These are phyloP conservation scores for Aspergillus ellipticus DNA, from an alignment of 495 filamentous ascomycete species.

Conservation along the genomic window DNA sequence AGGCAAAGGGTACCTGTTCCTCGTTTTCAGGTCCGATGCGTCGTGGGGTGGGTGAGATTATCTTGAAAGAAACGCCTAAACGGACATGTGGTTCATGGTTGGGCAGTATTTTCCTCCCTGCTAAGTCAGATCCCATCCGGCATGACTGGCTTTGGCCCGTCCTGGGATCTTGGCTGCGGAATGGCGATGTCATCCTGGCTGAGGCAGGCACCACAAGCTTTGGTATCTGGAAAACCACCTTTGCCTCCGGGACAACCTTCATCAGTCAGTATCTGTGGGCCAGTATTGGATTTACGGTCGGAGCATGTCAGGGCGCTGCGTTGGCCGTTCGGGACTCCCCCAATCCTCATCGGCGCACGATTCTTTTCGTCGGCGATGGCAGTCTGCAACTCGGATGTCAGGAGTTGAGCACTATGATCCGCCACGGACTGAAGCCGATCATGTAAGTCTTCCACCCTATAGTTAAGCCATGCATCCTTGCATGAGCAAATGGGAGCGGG, in stretches of 20 bases:
- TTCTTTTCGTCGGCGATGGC: background rate
- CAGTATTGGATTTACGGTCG: conserved; percentile 43
- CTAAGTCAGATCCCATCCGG: conserved; percentile 3
- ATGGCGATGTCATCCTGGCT: conserved; percentile 30
- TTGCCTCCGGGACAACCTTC: conserved; percentile 23
- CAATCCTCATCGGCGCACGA: conserved; percentile 2
- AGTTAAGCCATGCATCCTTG: too few relatives aligned
- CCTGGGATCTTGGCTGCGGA: conserved; percentile 24
- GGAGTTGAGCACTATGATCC: conserved; percentile 70
- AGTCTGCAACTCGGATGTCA: background rate
- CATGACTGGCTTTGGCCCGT: conserved; percentile 14
- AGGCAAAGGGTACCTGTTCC: background rate
- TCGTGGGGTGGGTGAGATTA: too few relatives aligned
- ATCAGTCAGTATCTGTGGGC: conserved; percentile 34
- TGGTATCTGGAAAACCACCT: conserved; percentile 20
- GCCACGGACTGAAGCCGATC: too few relatives aligned
- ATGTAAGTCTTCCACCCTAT: too few relatives aligned
- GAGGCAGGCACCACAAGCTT: conserved; percentile 34
- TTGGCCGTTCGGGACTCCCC: conserved; percentile 21
- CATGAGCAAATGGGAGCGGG: conserved; percentile 30
- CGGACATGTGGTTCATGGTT: background rate
- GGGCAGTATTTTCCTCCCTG: background rate
- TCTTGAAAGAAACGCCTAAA: too few relatives aligned
- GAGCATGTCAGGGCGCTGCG: conserved; percentile 37
- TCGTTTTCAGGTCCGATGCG: too few relatives aligned